Evolutionary conservation across 148 eudicot species (phyloP), one percentile per base, ranked within the genome.

Genomic region (Chenopodium quinoa): DNA sequence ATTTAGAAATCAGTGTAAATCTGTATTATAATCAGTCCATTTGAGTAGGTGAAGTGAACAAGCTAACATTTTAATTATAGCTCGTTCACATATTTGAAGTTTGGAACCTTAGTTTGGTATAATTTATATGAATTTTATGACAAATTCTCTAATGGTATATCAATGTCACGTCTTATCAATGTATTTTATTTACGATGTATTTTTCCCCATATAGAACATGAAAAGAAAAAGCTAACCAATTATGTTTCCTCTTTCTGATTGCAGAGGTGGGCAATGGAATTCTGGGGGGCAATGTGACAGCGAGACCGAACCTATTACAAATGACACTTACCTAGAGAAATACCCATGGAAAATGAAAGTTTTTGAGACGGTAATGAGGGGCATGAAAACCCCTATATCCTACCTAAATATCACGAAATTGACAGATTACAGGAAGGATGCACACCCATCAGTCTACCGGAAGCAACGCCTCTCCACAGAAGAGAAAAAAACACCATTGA

Each of bases 191-290:
- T 56, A 17, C 20, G 22, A 4, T 50, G 16, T 50, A 11, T 56
- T 56, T 62, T 62, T 16, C 1, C 9, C 20, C 22, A 14, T 19
- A 1, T 14, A 69, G 23, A 69, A 29, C 47, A 34, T 32, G 47
- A 32, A 31, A 17, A 17, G 75, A 19, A 22, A 72, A 13, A 37
- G 72, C 65, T 78, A 7, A 60, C 77, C 29, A 60, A 23, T 7
- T 4, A 14, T 48, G 13, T 14, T 29, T 25, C 75, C 23, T 79
- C 72, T 31, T 22, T 77, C 71, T 68, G 75, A 60, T 62, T 83
- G 29, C 92, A 96, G 99, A 2, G 99, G 99, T 13, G 98, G 99
- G 74, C 98, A 92, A 73, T 96, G 99, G 99, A 96, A 96, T 76
- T 96, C 99, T 0, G 98, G 98, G 0, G 99, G 99, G 63, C 85